Evolutionary conservation across 768 basidiomycete genomes (phyloP).

Genomic region (Cubamyces sp.): DNA sequence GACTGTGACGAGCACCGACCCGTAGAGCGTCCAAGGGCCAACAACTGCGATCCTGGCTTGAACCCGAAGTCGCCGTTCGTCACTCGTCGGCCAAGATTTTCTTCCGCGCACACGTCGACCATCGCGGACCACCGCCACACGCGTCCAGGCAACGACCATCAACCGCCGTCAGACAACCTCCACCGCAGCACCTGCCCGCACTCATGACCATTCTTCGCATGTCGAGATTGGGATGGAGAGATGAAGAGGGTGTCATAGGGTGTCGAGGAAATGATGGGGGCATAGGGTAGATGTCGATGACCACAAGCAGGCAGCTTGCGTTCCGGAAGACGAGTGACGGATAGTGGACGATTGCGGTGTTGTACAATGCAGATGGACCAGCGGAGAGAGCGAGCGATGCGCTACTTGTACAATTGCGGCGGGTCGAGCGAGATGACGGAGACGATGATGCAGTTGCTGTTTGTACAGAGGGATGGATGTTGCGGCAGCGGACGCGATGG

Average conservation of each 20-base stretch:
- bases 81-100: not conserved
- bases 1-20: too few species aligned
- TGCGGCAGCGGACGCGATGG: not conserved
- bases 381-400: not conserved
- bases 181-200: constrained; percentile 4
- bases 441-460: constrained; percentile 1
- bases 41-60: too few species aligned
- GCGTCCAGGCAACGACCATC: not conserved
- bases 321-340: not conserved
- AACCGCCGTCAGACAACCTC: not conserved
- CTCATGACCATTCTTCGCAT: constrained; percentile 9
- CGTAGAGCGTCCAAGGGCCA: too few species aligned
- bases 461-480: not conserved
- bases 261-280: not conserved
- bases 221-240: not conserved
- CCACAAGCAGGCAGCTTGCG: not conserved
- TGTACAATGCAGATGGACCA: not conserved
- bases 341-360: not conserved
- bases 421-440: not conserved
- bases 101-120: not conserved
- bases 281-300: not conserved
- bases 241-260: not conserved
- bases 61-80: too few species aligned
- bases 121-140: not conserved
- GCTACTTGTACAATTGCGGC: constrained; percentile 13